phyloP scores from a whole-genome alignment of 2,329 filamentous ascomycete species.

The Colletotrichum truncatum region DNA sequence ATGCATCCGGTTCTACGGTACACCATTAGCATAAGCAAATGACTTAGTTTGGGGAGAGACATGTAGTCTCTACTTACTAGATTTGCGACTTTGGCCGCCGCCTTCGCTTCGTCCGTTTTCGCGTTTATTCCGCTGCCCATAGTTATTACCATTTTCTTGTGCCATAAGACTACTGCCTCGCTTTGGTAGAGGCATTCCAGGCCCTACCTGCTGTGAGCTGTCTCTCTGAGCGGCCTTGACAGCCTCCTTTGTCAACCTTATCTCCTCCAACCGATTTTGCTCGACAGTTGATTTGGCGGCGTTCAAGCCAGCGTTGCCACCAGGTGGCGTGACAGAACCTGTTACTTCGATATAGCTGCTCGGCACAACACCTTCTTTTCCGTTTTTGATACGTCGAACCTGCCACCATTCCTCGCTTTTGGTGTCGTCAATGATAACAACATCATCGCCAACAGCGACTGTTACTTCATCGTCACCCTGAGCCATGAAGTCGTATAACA shows the following conservation, averaged over 20 bases:
- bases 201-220: slow-evolving; percentile 73
- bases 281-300: slow-evolving; percentile 73
- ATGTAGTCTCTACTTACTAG: slow-evolving; percentile 66
- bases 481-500: slow-evolving; percentile 96
- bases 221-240: slow-evolving; percentile 68
- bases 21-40: slow-evolving; percentile 29
- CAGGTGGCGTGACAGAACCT: slow-evolving; percentile 66
- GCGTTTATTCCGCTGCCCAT: slow-evolving; percentile 73
- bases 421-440: slow-evolving; percentile 86
- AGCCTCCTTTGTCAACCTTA: slow-evolving; percentile 83
- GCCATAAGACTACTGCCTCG: slow-evolving; percentile 81
- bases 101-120: slow-evolving; percentile 71
- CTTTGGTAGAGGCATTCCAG: slow-evolving; percentile 78
- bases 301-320: slow-evolving; percentile 59
- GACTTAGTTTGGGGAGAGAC: neutral
- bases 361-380: slow-evolving; percentile 94
- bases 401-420: slow-evolving; percentile 99
- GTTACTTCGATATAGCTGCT: slow-evolving; percentile 95
- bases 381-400: slow-evolving; percentile 88
- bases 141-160: slow-evolving; percentile 73
- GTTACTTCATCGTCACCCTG: slow-evolving; percentile 97
- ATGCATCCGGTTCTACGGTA: slow-evolving; percentile 77
- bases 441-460: slow-evolving; percentile 88
- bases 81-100: slow-evolving; percentile 57
- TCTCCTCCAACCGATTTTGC: slow-evolving; percentile 82